Evolutionary conservation across 805 yeast species (phyloP), one percentile per base, ranked within the genome.

Genomic region (Wickerhamiella nectarea): DNA sequence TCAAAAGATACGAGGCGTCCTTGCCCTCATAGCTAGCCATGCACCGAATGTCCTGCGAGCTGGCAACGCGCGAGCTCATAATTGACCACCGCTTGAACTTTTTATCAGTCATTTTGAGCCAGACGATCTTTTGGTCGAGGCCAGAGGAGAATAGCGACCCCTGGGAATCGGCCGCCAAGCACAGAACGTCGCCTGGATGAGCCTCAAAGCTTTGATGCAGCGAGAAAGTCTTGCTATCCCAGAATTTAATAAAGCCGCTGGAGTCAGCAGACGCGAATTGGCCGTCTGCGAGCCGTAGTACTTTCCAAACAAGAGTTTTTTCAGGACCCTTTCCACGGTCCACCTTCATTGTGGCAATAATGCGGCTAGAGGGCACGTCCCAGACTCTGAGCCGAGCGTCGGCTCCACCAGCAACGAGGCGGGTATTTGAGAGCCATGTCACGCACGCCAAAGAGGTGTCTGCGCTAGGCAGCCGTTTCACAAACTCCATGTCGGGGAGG

Each of bases 231-330:
- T 74, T 71, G 49, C 80, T 68, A 55, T 89, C 95, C 99, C 99
- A 91, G 50, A 91, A 72, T 61, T 89, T 89, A 42, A 91, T 74
- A 7, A 82, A 71, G 1, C 99, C 99, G 1, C 96, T 89, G 5
- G 96, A 86, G 64, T 91, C 99, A 44, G 97, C 98, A 48, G 86
- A 76, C n/a, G 84, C 93, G 46, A 91, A 71, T 59, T 85, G 94
- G 40, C 72, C 71, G 34, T 66, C 58, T 4, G 80, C 76, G 46
- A 87, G 64, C 25, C 77, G 76, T 36, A 70, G 53, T 1, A 91
- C 76, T 28, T 85, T 70, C 99, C 99, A 91, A 6, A 91, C 91
- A 48, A 91, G 67, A 3, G 97, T 86, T 43, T 91, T 76, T 58
- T 83, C 95, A 28, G 34, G 55, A 26, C 74, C 74, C 56, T 79